phyloP scores from a whole-genome alignment of 768 basidiomycete genomes.

The Calvatia gigantea region DNA sequence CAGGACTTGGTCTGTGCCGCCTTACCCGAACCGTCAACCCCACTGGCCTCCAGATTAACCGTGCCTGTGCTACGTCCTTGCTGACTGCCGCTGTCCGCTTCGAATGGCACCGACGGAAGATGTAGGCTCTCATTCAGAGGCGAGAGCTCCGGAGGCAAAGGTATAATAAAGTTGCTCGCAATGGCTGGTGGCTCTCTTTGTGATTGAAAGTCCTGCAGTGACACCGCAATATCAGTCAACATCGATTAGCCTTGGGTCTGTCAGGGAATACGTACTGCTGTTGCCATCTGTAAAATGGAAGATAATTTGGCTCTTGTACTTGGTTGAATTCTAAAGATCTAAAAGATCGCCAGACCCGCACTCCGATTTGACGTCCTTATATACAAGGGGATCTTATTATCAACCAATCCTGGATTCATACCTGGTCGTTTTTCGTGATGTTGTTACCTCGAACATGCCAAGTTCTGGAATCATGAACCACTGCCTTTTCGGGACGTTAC shows the following conservation, averaged over 20 bases:
- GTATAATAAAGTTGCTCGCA: not conserved
- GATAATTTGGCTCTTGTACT: no score
- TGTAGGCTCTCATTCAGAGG: not conserved
- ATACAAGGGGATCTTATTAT: not conserved
- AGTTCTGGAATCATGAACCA: no score
- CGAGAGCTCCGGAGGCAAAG: constrained; percentile 1
- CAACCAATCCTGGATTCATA: not conserved
- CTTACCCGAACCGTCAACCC: not conserved
- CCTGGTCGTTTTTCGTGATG: not conserved
- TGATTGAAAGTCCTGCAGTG: not conserved
- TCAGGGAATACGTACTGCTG: not conserved
- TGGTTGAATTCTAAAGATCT: not conserved
- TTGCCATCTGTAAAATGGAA: not conserved
- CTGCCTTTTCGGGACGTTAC: no score
- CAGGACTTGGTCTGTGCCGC: not conserved
- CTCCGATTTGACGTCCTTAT: not conserved
- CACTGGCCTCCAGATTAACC: not conserved
- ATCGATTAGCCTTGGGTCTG: not conserved
- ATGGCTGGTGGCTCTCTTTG: not conserved
- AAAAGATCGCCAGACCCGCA: no score
- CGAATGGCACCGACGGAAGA: not conserved
- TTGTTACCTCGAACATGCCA: not conserved
- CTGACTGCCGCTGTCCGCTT: not conserved
- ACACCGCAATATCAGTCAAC: not conserved
- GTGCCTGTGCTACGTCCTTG: not conserved